Conservation (phyloP, 2,329 filamentous ascomycete genomes). For the Ascochyta viciae-villosae region DNA sequence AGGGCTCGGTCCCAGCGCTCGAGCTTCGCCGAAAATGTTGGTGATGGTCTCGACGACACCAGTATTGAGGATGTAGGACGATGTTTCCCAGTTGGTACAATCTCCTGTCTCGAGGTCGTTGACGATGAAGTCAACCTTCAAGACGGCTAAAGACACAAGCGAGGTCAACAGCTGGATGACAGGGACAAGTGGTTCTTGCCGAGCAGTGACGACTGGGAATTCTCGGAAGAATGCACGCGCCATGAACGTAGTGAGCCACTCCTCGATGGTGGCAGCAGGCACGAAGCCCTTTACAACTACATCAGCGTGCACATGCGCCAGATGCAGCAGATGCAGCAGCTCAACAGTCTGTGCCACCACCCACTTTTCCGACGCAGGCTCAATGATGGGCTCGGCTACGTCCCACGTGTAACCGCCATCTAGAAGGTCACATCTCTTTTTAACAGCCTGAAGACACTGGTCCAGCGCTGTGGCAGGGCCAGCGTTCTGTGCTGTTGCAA, state of each 20-base stretch:
- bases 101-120: conserved; percentile 51
- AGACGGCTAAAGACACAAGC: conserved; percentile 73
- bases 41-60: conserved; percentile 77
- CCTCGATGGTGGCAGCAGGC: conserved; percentile 39
- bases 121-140: conserved; percentile 71
- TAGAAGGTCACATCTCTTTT: conserved; percentile 57
- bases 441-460: conserved; percentile 57
- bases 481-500: conserved; percentile 45
- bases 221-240: conserved; percentile 67
- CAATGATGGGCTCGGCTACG: conserved; percentile 57
- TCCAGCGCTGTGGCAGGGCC: conserved; percentile 48
- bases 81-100: conserved; percentile 43
- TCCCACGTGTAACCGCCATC: conserved; percentile 56
- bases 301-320: conserved; percentile 75
- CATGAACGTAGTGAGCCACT: conserved; percentile 42
- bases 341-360: conserved; percentile 70
- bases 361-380: conserved; percentile 68
- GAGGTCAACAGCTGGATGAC: conserved; percentile 74
- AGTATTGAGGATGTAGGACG: conserved; percentile 72
- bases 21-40: conserved; percentile 69
- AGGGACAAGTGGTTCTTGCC: conserved; percentile 58
- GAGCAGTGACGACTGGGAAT: conserved; percentile 59
- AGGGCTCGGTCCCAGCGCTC: conserved; percentile 60
- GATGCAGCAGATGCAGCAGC: conserved; percentile 74
- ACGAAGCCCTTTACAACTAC: conserved; percentile 49